These are phyloP conservation scores for Phytophthora podocarpi DNA, from an alignment of 352 stramenopile species.

Conservation along the genomic window DNA sequence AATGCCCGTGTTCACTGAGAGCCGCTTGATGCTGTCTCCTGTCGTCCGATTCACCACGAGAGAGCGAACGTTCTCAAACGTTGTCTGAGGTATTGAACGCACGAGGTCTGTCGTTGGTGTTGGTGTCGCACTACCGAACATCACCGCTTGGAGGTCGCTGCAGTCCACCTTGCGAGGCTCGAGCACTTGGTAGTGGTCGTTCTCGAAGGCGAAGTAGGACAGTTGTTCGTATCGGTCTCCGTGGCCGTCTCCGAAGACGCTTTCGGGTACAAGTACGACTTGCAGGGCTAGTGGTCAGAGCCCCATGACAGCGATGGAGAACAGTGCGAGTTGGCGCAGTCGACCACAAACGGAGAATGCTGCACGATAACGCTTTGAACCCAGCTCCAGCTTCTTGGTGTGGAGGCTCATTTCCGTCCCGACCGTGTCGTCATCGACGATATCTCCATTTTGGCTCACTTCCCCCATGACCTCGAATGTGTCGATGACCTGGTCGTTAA, in stretches of 20 bases:
- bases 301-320: conserved; percentile 41
- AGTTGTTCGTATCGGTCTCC: conserved; percentile 48
- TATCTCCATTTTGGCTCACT: neutral
- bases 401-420: neutral
- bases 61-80: conserved; percentile 24
- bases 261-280: conserved; percentile 32
- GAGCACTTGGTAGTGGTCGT: conserved; percentile 46
- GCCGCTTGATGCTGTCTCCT: neutral
- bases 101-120: conserved; percentile 30
- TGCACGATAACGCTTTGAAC: neutral
- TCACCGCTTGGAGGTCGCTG: conserved; percentile 15
- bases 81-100: conserved; percentile 21
- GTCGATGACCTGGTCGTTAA: too few relatives aligned
- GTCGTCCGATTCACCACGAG: conserved; percentile 36
- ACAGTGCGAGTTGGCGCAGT: conserved; percentile 32
- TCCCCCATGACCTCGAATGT: conserved; percentile 3
- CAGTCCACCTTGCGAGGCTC: conserved; percentile 30
- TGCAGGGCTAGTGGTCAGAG: conserved; percentile 44
- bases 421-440: neutral
- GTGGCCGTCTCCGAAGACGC: conserved; percentile 49
- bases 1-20: conserved; percentile 33
- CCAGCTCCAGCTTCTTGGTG: neutral
- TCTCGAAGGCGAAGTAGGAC: conserved; percentile 38
- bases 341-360: conserved; percentile 18
- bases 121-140: conserved; percentile 19